Evolutionary conservation across 345 rosid genomes (phyloP), one percentile per base, ranked within the genome.

Genomic region (Arabidopsis suecica): DNA sequence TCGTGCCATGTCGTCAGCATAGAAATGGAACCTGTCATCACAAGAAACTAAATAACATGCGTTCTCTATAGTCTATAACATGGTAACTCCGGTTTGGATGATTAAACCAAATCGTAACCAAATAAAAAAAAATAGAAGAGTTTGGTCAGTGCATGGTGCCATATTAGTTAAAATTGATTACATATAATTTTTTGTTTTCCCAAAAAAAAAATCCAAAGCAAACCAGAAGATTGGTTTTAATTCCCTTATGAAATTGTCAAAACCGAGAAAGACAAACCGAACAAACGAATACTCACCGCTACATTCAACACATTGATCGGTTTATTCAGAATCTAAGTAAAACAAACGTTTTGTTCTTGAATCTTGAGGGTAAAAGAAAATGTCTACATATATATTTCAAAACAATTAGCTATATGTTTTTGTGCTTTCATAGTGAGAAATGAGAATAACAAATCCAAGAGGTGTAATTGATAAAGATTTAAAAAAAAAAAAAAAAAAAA

Each of bases 1-100:
- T 68, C 93, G 75, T 16, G 86, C 83, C 94, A 93, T 89, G 83
- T 91, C 93, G 40, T 89, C 30, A 3, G 81, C 75, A 45, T 88
- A 86, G 60, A 87, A 91, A 76, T 88, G 97, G 51, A 88, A 89
- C 69, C 97, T 93, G 65, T 73, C 73, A 65, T 48, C 57, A 54
- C 40, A 61, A 11, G 32, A 9, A 34, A 34, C 16, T 16, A n/a
- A 14, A 3, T 11, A 53, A 6, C 34, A 53, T 12, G n/a, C 58
- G 6, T 25, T 25, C 14, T 51, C 2, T 10, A 23, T 47, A 6
- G n/a, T 51, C 2, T 10, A 23, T 47, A 7, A 47, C 22, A n/a
- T 18, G 18, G 51, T 48, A 8, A 48, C 23, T 16, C 16, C 2
- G 53, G 5, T 18, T 23, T 16, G 51, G 51, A 47, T 1, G 18